These are phyloP conservation scores for Flaveria floridana DNA, from an alignment of 140 eudicot species.

Conservation along the genomic window DNA sequence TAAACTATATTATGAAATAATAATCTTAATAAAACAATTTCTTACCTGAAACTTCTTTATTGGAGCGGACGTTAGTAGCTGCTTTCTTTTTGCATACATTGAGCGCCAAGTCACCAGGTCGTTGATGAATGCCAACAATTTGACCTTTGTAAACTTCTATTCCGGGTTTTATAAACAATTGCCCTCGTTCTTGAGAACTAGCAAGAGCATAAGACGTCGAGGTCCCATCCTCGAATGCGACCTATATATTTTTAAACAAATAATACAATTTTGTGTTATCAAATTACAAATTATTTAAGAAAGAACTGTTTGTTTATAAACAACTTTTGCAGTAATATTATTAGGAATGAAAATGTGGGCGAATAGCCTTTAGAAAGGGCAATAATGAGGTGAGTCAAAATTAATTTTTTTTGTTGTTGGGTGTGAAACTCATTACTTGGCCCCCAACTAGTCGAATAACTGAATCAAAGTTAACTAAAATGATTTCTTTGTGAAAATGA, in stretches of 20 bases:
- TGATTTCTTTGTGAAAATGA: neutral
- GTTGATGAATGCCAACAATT: conserved; percentile 90
- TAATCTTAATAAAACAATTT: neutral
- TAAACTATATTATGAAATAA: neutral
- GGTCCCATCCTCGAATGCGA: conserved; percentile 90
- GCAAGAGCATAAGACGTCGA: conserved; percentile 75
- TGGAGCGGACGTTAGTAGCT: conserved; percentile 90
- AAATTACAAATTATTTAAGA: neutral
- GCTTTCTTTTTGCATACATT: conserved; percentile 96
- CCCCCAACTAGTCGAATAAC: neutral
- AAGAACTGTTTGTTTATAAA: neutral
- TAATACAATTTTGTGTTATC: neutral
- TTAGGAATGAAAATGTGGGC: neutral
- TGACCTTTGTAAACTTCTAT: conserved; percentile 81
- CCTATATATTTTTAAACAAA: conserved; percentile 35
- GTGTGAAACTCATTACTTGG: neutral
- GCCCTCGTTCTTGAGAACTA: conserved; percentile 92
- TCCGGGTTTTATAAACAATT: conserved; percentile 81
- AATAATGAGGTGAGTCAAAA: neutral
- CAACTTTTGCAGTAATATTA: neutral
- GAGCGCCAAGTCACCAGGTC: conserved; percentile 79
- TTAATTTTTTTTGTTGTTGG: neutral
- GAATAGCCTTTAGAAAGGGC: neutral
- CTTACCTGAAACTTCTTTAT: conserved; percentile 84
- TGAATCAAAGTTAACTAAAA: no score